Base-by-base conservation (phyloP, 768 basidiomycete species). In the Favolaschia claudopus region DNA sequence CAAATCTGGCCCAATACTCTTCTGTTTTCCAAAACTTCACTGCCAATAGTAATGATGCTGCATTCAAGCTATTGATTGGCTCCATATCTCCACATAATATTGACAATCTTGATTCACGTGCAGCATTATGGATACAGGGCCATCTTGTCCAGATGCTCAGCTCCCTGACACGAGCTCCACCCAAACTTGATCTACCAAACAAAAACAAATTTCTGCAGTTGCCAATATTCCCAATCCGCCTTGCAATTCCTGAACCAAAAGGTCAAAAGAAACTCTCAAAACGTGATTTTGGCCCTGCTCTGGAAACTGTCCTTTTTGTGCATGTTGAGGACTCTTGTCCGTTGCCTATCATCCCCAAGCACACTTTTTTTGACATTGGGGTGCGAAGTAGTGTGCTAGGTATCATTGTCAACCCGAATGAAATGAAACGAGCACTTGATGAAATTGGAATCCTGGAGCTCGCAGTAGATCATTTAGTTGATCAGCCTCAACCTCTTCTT, bases 171-270 rank as follows among this genome's bases (percentile, higher is more conserved):
- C 37, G 33, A 17, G 17, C 17, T 17, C 14, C 50, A 13, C 29
- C 44, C 22, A 48, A 25, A 25, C 38, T 47, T 15, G 34, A 38
- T 29, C 14, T 39, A 33, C 29, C 20, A 17, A 54, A 43, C 5
- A 44, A 13, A 10, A 38, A 38, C 20, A 60, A 48, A 28, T 64
- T 64, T 19, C n/a, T 43, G 2, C 39, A 49, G 20, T 43, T 68
- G 32, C 65, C 67, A 2, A 60, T 68, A 17, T 68, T 66, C 37
- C 67, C 67, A 7, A 57, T 38, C 34, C 63, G 62, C 28, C 24
- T 59, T 12, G 44, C 65, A 5, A 33, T 48, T 27, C 38, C 42
- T 25, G 33, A 46, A 31, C 20, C 17, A 22, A 50, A 25, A 17
- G 17, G 32, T 14, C 40, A 55, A 17, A 47, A 19, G 10, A 60